A percentile compares a stretch with the other conserved stretches of the same genome.
Evolutionary conservation across 2,329 filamentous ascomycete genomes (phyloP).

Genomic region (Geosmithia flava): DNA sequence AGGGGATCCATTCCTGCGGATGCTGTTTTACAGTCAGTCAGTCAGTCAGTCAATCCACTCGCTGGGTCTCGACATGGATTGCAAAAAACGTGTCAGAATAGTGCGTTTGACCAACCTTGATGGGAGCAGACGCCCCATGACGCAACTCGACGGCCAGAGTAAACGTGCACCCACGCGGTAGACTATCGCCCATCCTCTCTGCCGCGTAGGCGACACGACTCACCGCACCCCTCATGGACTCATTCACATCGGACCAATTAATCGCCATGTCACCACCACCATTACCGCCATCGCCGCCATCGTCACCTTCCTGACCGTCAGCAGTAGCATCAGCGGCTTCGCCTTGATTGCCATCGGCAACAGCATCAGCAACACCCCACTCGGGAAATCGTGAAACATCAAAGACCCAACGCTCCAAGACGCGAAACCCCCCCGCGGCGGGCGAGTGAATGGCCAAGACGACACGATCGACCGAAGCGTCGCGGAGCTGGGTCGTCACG

Average conservation of each 20-base stretch:
- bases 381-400: conserved; percentile 40
- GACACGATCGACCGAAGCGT: conserved; percentile 32
- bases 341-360: conserved; percentile 18
- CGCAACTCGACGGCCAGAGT: conserved; percentile 65
- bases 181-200: conserved; percentile 33
- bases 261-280: conserved; percentile 1
- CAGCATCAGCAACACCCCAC: conserved; percentile 12
- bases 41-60: not conserved
- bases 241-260: conserved; percentile 51
- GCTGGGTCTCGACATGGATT: not conserved
- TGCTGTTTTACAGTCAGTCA: conserved; percentile 23
- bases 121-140: conserved; percentile 44
- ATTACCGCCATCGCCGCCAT: not conserved
- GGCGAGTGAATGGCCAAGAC: conserved; percentile 34
- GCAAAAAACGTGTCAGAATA: no score
- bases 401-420: conserved; percentile 52
- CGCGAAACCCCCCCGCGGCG: conserved; percentile 14
- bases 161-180: conserved; percentile 59
- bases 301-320: conserved; percentile 12
- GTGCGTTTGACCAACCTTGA: conserved; percentile 24
- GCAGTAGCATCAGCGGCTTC: conserved; percentile 18
- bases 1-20: conserved; percentile 49
- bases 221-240: conserved; percentile 59
- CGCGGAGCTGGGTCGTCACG: conserved; percentile 56
- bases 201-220: conserved; percentile 47